Conservation (phyloP, 2,329 filamentous ascomycete species). For the Monilinia fructicola region DNA sequence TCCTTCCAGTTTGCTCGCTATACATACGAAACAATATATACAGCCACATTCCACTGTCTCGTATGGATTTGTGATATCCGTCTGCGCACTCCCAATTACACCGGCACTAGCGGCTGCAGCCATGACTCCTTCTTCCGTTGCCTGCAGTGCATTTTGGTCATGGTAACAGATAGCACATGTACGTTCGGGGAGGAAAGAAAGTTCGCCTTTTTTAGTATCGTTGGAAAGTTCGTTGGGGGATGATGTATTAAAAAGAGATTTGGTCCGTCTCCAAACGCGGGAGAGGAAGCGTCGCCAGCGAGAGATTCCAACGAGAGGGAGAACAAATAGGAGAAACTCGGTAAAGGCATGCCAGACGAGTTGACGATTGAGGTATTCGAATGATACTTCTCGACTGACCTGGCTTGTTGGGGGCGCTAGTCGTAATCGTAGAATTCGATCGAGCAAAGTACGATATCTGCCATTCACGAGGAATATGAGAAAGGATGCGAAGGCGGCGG, state of each 20-base stretch:
- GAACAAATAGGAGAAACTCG: conserved; percentile 92
- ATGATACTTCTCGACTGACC: conserved; percentile 87
- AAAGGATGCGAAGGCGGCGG: conserved; percentile 81
- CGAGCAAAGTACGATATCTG: conserved; percentile 84
- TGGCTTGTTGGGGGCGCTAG: conserved; percentile 82
- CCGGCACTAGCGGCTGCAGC: conserved; percentile 66
- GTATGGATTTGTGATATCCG: conserved; percentile 95
- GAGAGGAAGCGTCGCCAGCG: conserved; percentile 90
- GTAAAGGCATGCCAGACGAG: conserved; percentile 99
- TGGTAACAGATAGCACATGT: conserved; percentile 97
- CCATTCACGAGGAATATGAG: conserved; percentile 89
- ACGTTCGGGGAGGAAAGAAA: conserved; percentile 82
- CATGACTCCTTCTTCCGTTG: conserved; percentile 74
- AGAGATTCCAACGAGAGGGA: conserved; percentile 94
- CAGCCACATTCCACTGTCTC: conserved; percentile 86
- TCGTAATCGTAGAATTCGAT: conserved; percentile 79
- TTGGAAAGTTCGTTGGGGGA: conserved; percentile 43
- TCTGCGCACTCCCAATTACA: conserved; percentile 82
- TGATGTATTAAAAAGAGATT: conserved; percentile 44
- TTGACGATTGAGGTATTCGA: conserved; percentile 96
- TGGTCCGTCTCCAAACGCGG: conserved; percentile 80
- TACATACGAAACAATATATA: conserved; percentile 92
- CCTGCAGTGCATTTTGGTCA: conserved; percentile 75
- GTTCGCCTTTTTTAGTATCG: conserved; percentile 65
- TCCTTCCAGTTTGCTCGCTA: conserved; percentile 84